A percentile compares a stretch with the other conserved stretches of the same genome.
phyloP scores from a whole-genome alignment of 495 filamentous ascomycete species.

The Cudoniella acicularis region DNA sequence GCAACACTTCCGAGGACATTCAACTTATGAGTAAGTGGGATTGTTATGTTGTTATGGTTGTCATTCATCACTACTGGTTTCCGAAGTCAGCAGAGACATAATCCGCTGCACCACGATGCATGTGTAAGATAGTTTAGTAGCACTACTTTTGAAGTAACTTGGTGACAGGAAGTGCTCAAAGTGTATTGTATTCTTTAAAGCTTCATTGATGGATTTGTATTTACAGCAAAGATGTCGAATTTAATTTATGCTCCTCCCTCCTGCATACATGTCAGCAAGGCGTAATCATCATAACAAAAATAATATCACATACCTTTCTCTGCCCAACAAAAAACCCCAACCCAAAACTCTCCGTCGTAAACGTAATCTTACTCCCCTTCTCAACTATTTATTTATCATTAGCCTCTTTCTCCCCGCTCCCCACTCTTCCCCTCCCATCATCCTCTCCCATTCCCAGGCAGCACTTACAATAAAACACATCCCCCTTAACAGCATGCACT shows the following conservation, averaged over 20 bases:
- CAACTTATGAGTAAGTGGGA: no score
- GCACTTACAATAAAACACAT: constrained; percentile 60
- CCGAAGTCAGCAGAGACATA: no score
- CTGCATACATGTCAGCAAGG: not conserved
- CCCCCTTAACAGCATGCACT: constrained; percentile 62
- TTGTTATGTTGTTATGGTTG: no score
- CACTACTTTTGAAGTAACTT: no score
- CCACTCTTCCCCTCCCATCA: not conserved
- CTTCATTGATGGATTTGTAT: no score
- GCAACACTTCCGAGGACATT: no score
- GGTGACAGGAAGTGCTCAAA: no score
- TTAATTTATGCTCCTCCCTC: constrained; percentile 5
- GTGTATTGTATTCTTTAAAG: no score
- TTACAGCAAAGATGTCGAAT: no score
- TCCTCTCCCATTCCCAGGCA: not conserved
- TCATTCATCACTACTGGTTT: no score
- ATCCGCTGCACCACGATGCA: no score
- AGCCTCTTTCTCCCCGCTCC: constrained; percentile 22
- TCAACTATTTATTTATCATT: constrained; percentile 40
- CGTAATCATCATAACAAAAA: not conserved
- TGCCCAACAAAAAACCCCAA: constrained; percentile 65
- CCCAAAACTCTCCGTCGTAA: constrained; percentile 65
- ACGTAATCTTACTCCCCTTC: constrained; percentile 74
- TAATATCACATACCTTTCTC: constrained; percentile 24
- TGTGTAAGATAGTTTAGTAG: no score